These are phyloP conservation scores for Aspergillus luchuensis DNA, from an alignment of 2,329 filamentous ascomycete genomes.

Conservation along the genomic window DNA sequence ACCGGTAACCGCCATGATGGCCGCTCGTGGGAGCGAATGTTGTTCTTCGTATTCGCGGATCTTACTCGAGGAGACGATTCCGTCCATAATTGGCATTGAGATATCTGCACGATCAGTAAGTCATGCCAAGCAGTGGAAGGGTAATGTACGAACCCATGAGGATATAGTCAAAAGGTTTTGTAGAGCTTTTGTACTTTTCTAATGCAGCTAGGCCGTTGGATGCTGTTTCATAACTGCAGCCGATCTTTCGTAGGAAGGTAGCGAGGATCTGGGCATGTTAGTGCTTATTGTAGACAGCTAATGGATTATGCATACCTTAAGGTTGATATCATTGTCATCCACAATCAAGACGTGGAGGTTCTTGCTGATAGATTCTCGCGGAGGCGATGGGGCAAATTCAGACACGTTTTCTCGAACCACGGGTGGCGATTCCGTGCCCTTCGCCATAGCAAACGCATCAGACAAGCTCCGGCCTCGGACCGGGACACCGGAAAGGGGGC, in stretches of 20 bases:
- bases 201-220: conserved; percentile 44
- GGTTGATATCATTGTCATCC: conserved; percentile 47
- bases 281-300: neutral
- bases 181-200: conserved; percentile 34
- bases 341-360: conserved; percentile 39
- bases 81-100: conserved; percentile 49
- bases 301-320: conserved; percentile 25
- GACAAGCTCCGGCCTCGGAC: conserved; percentile 18
- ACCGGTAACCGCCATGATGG: conserved; percentile 36
- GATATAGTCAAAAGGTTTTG: conserved; percentile 39
- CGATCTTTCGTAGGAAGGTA: conserved; percentile 43
- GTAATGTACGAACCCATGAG: conserved; percentile 32
- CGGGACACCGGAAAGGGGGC: conserved; percentile 13
- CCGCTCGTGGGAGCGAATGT: conserved; percentile 22
- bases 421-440: conserved; percentile 19
- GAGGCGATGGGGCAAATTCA: conserved; percentile 11
- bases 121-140: neutral
- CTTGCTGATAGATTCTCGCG: conserved; percentile 1
- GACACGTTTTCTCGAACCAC: conserved; percentile 18
- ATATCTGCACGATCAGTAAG: conserved; percentile 37
- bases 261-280: conserved; percentile 32
- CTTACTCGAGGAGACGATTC: conserved; percentile 44
- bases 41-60: conserved; percentile 42
- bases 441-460: conserved; percentile 19
- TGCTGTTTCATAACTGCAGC: conserved; percentile 39